phyloP scores from a whole-genome alignment of 192 early-diverging fungal genomes.

The Linnemannia elongata region DNA sequence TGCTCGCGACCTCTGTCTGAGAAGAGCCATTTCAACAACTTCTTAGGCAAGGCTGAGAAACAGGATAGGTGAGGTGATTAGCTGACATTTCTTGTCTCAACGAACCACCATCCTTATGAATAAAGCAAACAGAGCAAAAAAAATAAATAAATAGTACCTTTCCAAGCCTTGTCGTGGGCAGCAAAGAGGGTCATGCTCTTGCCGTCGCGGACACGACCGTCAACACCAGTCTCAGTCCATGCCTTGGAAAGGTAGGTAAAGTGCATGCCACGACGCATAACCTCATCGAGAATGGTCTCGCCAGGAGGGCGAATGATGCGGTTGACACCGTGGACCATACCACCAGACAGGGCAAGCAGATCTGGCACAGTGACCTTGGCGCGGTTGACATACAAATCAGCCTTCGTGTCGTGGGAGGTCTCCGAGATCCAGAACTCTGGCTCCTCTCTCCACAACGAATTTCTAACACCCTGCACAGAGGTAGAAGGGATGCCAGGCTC shows the following conservation, averaged over 20 bases:
- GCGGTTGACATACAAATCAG: conserved; percentile 23
- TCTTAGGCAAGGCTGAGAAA: conserved; percentile 17
- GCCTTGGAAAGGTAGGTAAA: conserved; percentile 34
- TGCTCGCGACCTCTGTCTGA: conserved; percentile 32
- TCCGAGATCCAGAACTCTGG: conserved; percentile 30
- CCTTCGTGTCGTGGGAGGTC: neutral
- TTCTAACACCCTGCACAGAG: neutral
- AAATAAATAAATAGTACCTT: conserved; percentile 8
- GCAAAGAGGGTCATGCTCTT: conserved; percentile 45
- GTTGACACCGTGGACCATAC: conserved; percentile 39
- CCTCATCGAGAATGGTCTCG: conserved; percentile 36
- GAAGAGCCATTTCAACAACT: conserved; percentile 30
- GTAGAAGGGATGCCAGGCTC: conserved; percentile 21
- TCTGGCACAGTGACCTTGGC: conserved; percentile 29
- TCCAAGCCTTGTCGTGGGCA: conserved; percentile 37
- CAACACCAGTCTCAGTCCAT: conserved; percentile 32
- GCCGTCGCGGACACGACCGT: conserved; percentile 31
- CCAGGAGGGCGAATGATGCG: conserved; percentile 37
- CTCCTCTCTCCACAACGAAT: conserved; percentile 20
- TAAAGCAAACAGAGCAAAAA: no score
- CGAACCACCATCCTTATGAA: neutral
- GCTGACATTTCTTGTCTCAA: neutral
- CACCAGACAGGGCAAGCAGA: conserved; percentile 27
- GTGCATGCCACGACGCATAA: conserved; percentile 25
- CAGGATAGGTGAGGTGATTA: neutral